Conservation (phyloP, 2,329 filamentous ascomycete species). For the Scolecobasidium constrictum region DNA sequence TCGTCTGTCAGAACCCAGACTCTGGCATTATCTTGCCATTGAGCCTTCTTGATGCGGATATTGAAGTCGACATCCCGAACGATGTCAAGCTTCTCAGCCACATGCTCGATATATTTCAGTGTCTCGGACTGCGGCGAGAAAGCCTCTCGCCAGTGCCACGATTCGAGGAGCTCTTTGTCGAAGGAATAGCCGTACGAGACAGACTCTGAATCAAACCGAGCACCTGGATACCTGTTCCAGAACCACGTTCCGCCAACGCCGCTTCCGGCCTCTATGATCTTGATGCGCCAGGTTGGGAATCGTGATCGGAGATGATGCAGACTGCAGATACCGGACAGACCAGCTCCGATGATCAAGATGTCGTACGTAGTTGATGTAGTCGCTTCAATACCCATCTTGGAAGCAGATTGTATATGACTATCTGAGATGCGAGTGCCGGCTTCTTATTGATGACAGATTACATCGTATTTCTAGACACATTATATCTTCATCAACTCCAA, state of each 20-base stretch:
- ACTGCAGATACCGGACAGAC: background rate
- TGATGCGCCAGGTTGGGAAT: background rate
- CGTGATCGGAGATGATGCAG: background rate
- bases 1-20: conserved; percentile 43
- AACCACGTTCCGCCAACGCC: conserved; percentile 13
- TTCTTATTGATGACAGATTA: too few relatives aligned
- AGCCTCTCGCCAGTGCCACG: conserved; percentile 25
- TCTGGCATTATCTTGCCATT: conserved; percentile 38
- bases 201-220: conserved; percentile 32
- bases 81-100: conserved; percentile 31
- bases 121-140: conserved; percentile 28
- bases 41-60: background rate
- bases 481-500: too few relatives aligned
- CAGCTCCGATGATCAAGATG: background rate
- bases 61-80: background rate
- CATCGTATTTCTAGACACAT: too few relatives aligned
- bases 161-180: conserved; percentile 25
- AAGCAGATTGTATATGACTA: too few relatives aligned
- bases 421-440: too few relatives aligned
- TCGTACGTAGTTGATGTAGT: background rate
- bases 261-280: background rate
- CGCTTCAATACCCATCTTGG: too few relatives aligned
- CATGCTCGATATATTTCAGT: conserved; percentile 34
- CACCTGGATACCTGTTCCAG: conserved; percentile 33
- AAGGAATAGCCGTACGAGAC: conserved; percentile 30